A percentile compares a stretch with the other conserved stretches of the same genome.
Conservation (phyloP, 768 basidiomycete species). For the Tylopilus sp. region DNA sequence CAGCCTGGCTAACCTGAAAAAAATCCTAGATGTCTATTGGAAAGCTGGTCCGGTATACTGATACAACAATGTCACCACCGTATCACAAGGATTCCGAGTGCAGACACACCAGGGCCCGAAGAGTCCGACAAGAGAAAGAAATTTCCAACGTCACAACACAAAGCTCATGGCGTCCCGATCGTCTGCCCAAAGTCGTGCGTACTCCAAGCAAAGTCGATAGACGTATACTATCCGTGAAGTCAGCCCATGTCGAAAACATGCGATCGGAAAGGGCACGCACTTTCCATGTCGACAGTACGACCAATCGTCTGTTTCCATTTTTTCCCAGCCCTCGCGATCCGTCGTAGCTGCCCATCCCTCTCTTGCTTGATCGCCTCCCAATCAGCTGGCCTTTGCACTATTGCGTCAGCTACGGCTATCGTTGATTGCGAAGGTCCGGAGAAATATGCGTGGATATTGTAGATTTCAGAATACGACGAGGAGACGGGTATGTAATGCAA, state of each 20-base stretch:
- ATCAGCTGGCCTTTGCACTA: slow-evolving; percentile 30
- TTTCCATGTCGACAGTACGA: slow-evolving; percentile 88
- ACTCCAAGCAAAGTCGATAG: slow-evolving; percentile 85
- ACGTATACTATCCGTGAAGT: slow-evolving; percentile 59
- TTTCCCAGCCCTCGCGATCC: slow-evolving; percentile 90
- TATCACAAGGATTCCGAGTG: too few relatives aligned
- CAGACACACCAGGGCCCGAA: too few relatives aligned
- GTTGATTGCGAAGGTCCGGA: slow-evolving; percentile 73
- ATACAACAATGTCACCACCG: too few relatives aligned
- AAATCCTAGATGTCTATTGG: too few relatives aligned
- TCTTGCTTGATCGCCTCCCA: slow-evolving; percentile 40
- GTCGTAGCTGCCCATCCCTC: slow-evolving; percentile 68
- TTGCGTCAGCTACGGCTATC: slow-evolving; percentile 51
- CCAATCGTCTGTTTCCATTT: slow-evolving; percentile 88
- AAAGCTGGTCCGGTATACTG: too few relatives aligned
- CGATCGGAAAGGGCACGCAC: slow-evolving; percentile 39
- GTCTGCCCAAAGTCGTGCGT: slow-evolving; percentile 80
- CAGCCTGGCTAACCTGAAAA: too few relatives aligned
- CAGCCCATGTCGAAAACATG: neutral
- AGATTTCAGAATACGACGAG: slow-evolving; percentile 82
- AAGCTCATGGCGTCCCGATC: slow-evolving; percentile 72
- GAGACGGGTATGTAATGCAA: slow-evolving; percentile 94
- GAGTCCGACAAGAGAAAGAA: too few relatives aligned
- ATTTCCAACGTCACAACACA: neutral
- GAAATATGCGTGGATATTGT: slow-evolving; percentile 92